A percentile compares a stretch with the other conserved stretches of the same genome.
phyloP scores from a whole-genome alignment of 2,329 filamentous ascomycete genomes.

The Pseudogymnoascus sp. region DNA sequence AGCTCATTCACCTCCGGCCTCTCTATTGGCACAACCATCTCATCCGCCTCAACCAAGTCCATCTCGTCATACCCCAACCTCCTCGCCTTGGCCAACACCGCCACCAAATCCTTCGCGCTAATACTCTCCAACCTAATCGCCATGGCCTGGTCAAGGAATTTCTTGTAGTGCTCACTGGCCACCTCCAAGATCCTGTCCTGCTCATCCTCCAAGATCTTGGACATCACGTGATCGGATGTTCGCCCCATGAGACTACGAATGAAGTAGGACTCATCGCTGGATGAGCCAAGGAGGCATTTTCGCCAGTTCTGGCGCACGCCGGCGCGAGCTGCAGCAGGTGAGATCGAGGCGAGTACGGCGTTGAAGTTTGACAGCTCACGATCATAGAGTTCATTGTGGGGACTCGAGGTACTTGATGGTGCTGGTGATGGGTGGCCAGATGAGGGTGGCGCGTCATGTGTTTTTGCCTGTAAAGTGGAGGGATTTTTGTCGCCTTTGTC shows the following conservation, averaged over 20 bases:
- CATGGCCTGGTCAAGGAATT: neutral
- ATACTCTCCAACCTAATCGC: neutral
- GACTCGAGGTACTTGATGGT: neutral
- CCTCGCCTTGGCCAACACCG: neutral
- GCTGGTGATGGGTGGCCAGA: neutral
- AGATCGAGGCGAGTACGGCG: neutral
- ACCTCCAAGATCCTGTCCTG: neutral
- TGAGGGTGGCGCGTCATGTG: neutral
- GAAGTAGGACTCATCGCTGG: neutral
- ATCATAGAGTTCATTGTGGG: neutral
- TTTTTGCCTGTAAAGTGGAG: neutral
- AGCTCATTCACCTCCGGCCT: neutral
- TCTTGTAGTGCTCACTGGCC: neutral
- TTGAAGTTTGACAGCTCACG: neutral
- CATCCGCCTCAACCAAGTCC: neutral
- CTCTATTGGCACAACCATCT: neutral
- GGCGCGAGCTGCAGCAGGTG: neutral
- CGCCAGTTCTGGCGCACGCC: neutral
- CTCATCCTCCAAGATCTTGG: neutral
- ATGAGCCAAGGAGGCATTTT: neutral
- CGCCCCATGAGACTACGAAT: neutral
- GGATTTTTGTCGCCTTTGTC: neutral
- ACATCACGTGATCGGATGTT: neutral
- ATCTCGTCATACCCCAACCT: neutral
- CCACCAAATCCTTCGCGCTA: neutral